Conservation (phyloP, 2,329 filamentous ascomycete genomes). For the Sporothrix pseudoabietina region DNA sequence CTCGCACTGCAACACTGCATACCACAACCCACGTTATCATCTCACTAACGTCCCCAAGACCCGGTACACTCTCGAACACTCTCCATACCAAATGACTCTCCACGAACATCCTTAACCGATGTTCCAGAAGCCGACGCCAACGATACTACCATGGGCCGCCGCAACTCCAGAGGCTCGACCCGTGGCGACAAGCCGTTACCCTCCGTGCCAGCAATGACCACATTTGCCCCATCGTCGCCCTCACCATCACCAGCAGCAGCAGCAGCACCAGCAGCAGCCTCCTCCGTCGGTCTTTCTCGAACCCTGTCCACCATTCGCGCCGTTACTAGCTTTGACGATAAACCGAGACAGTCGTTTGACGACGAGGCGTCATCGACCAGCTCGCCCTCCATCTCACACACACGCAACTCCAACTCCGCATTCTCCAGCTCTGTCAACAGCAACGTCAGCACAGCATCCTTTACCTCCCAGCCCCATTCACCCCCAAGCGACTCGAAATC, state of each 20-base stretch:
- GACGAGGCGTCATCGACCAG: slow-evolving; percentile 47
- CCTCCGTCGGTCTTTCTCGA: slow-evolving; percentile 38
- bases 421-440: slow-evolving; percentile 61
- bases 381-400: slow-evolving; percentile 41
- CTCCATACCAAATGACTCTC: slow-evolving; percentile 37
- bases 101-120: slow-evolving; percentile 42
- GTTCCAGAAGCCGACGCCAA: slow-evolving; percentile 47
- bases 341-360: slow-evolving; percentile 44
- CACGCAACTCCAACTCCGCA: slow-evolving; percentile 47
- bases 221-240: slow-evolving; percentile 23
- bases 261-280: slow-evolving; percentile 1
- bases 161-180: slow-evolving; percentile 30
- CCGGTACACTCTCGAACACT: slow-evolving; percentile 26
- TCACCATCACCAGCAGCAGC: slow-evolving; percentile 17
- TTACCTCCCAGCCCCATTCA: slow-evolving; percentile 41
- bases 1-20: background rate
- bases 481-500: slow-evolving; percentile 39
- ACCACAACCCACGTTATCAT: background rate
- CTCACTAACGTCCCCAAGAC: slow-evolving; percentile 20
- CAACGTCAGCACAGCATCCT: slow-evolving; percentile 53
- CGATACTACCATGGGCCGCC: slow-evolving; percentile 44
- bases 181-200: slow-evolving; percentile 38
- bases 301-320: slow-evolving; percentile 57
- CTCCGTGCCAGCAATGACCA: slow-evolving; percentile 30
- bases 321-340: slow-evolving; percentile 57